Evolutionary conservation across 768 basidiomycete species (phyloP).

Genomic region (Gyrodon lividus): DNA sequence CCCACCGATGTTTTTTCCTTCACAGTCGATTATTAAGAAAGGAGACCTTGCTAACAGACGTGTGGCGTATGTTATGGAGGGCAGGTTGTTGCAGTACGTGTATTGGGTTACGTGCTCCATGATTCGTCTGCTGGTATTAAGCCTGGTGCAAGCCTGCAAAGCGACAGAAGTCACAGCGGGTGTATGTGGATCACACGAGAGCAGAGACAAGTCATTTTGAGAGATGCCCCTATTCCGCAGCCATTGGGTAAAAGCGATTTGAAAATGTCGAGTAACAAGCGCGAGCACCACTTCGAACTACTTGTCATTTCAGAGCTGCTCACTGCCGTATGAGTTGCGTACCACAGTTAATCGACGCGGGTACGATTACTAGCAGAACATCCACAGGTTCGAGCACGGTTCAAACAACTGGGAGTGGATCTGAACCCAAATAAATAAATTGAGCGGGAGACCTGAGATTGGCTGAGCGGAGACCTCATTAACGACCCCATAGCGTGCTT

Average conservation of each 20-base stretch:
- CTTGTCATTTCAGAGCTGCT: too few species aligned
- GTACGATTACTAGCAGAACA: background rate
- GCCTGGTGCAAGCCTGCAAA: background rate
- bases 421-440: background rate
- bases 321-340: too few species aligned
- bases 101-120: conserved; percentile 22
- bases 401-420: background rate
- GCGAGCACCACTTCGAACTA: too few species aligned
- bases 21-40: conserved; percentile 39
- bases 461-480: background rate
- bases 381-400: background rate
- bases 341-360: too few species aligned
- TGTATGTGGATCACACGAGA: background rate
- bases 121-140: conserved; percentile 4
- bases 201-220: too few species aligned
- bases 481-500: background rate
- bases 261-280: too few species aligned
- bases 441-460: background rate
- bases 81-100: conserved; percentile 15
- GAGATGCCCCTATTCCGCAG: too few species aligned
- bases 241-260: too few species aligned
- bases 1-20: conserved; percentile 36
- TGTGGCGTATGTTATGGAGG: conserved; percentile 17
- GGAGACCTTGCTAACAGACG: conserved; percentile 21
- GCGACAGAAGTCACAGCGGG: conserved; percentile 12